Percentiles rank a stretch among this genome's conserved stretches.
These are phyloP conservation scores for Eucalyptus lansdowneana DNA, from an alignment of 345 rosid genomes.

Conservation along the genomic window DNA sequence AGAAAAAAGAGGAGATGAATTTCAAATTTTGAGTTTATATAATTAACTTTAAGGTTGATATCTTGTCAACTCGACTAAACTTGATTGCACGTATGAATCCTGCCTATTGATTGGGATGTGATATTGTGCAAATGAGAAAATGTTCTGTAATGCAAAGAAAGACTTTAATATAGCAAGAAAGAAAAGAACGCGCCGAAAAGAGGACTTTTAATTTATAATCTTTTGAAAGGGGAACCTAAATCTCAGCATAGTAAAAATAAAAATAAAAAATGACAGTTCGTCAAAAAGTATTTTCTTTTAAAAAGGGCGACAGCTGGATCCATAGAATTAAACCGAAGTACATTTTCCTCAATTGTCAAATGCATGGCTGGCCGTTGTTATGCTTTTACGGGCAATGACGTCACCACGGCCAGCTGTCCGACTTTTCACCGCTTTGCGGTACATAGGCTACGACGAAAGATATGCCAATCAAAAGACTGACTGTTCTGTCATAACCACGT, in stretches of 20 bases:
- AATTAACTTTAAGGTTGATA: too few relatives aligned
- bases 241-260: neutral
- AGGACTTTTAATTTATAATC: neutral
- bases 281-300: neutral
- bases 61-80: neutral
- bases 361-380: neutral
- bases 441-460: neutral
- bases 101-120: neutral
- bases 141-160: neutral
- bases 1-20: neutral
- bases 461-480: neutral
- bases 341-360: neutral
- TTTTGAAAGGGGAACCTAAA: neutral
- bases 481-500: neutral
- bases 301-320: neutral
- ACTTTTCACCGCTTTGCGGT: neutral
- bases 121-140: accelerated
- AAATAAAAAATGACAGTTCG: neutral
- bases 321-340: neutral
- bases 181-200: neutral
- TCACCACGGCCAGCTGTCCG: neutral
- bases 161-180: neutral
- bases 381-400: neutral
- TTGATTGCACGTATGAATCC: too few relatives aligned
- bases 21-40: neutral